Conservation (phyloP, 371 early-diverging fungal species). For the Rhizopus arrhizus region DNA sequence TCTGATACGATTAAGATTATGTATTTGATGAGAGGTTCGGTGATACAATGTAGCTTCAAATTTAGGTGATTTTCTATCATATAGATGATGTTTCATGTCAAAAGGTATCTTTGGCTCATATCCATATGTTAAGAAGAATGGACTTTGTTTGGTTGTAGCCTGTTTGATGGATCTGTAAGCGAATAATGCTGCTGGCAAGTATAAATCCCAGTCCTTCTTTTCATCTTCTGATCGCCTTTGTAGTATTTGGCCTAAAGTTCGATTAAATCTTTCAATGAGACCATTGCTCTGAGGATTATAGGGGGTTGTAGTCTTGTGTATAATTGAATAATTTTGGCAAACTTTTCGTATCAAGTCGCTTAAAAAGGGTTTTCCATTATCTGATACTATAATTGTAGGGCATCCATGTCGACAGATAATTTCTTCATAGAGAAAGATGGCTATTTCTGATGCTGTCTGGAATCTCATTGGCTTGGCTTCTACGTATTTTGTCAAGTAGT, state of each 20-base stretch:
- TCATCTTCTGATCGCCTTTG: neutral
- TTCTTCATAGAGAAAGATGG: conserved; percentile 8
- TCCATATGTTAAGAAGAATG: no score
- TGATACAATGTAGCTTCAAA: no score
- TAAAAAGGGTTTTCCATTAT: conserved; percentile 15
- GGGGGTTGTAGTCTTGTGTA: neutral
- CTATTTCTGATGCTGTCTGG: conserved; percentile 2
- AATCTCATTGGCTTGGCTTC: conserved; percentile 1
- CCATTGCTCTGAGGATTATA: conserved; percentile 12
- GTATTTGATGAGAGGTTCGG: no score
- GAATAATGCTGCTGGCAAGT: conserved; percentile 1
- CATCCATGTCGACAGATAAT: conserved; percentile 6
- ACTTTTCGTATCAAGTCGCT: neutral
- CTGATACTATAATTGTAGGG: conserved; percentile 1
- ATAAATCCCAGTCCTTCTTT: conserved; percentile 3
- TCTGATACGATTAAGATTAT: no score
- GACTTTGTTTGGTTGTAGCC: no score
- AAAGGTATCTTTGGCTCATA: no score
- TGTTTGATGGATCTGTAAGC: neutral
- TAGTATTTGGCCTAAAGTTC: conserved; percentile 8
- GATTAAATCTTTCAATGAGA: conserved; percentile 11
- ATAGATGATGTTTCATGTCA: no score
- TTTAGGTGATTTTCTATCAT: no score
- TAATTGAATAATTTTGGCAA: neutral
- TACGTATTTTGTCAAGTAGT: neutral